phyloP scores from a whole-genome alignment of 441 rosid species.

The Adansonia madagascariensis region DNA sequence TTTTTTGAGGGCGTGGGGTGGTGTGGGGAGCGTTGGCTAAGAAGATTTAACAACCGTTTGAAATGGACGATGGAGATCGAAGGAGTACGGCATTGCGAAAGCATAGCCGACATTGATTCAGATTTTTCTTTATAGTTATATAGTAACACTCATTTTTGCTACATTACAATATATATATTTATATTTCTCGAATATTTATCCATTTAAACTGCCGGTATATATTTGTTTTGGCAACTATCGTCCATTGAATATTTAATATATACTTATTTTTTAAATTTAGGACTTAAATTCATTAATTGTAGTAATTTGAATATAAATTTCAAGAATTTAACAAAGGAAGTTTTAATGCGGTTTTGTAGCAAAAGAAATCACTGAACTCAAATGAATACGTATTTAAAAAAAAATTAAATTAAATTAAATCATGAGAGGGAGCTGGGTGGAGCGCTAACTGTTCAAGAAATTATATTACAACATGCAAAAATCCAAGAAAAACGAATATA shows the following conservation, averaged over 20 bases:
- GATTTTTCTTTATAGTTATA: too few relatives aligned
- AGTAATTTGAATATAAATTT: too few relatives aligned
- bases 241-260: too few relatives aligned
- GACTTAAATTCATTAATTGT: too few relatives aligned
- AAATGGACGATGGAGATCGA: constrained; percentile 41
- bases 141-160: too few relatives aligned
- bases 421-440: constrained; percentile 9
- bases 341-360: background rate
- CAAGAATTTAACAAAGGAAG: background rate
- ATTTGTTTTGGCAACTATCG: too few relatives aligned
- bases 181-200: background rate
- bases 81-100: constrained; percentile 16
- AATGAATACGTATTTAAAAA: background rate
- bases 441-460: background rate
- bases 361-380: background rate
- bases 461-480: background rate
- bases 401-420: too few relatives aligned
- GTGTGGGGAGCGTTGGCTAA: constrained; percentile 23
- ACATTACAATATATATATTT: background rate
- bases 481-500: background rate
- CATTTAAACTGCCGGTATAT: too few relatives aligned
- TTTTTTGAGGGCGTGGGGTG: background rate
- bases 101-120: background rate
- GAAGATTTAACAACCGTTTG: constrained; percentile 23
- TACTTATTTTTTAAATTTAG: too few relatives aligned